Evolutionary conservation across 2,329 filamentous ascomycete species (phyloP).

Genomic region (Penicillium rolfsii): DNA sequence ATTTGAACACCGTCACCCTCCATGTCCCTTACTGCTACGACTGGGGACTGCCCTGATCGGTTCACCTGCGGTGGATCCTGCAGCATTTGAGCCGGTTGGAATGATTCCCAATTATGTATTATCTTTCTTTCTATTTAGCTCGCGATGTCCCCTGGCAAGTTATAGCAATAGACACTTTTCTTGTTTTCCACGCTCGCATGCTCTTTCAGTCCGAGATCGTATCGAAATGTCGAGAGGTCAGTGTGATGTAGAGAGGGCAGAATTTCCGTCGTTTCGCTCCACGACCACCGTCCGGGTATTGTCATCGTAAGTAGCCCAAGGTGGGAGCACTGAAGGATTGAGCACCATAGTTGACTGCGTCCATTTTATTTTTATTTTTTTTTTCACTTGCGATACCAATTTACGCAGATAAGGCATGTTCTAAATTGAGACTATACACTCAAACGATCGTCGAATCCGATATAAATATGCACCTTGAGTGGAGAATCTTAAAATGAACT

Average conservation of each 20-base stretch:
- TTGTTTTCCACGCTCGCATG: constrained; percentile 21
- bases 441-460: not conserved
- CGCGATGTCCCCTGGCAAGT: constrained; percentile 29
- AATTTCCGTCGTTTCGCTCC: not conserved
- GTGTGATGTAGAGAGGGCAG: not conserved
- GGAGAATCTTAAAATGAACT: not conserved
- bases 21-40: constrained; percentile 30
- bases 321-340: not conserved
- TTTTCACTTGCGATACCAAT: not conserved
- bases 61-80: constrained; percentile 20
- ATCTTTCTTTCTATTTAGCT: constrained; percentile 35
- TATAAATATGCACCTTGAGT: not conserved
- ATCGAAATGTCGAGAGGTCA: not conserved
- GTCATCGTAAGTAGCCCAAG: no score
- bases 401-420: not conserved
- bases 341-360: not conserved
- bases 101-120: constrained; percentile 34
- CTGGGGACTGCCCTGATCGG: constrained; percentile 29
- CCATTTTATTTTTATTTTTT: not conserved
- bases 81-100: constrained; percentile 17
- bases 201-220: not conserved
- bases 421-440: not conserved
- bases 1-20: constrained; percentile 26
- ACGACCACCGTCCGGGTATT: not conserved
- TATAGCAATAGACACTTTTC: constrained; percentile 33